These are phyloP conservation scores for Suillus discolor DNA, from an alignment of 768 basidiomycete species.

Conservation along the genomic window DNA sequence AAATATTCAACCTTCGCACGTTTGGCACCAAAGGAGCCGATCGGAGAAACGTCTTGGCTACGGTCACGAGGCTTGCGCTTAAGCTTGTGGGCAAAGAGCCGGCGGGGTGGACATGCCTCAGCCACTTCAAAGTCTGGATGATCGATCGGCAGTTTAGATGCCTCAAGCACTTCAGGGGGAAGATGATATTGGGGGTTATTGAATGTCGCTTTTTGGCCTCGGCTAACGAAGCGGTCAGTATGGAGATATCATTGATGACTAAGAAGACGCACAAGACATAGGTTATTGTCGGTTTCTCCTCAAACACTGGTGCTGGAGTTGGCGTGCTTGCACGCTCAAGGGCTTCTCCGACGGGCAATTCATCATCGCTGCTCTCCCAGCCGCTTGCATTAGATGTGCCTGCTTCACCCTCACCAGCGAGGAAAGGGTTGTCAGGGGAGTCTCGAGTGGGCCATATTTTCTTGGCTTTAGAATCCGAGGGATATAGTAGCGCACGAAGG, in stretches of 20 bases:
- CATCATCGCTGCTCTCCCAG: conserved; percentile 39
- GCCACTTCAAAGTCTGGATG: conserved; percentile 69
- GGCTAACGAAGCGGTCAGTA: conserved; percentile 43
- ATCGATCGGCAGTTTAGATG: conserved; percentile 56
- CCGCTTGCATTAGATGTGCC: conserved; percentile 19
- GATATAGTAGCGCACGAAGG: conserved; percentile 24
- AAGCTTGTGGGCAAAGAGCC: conserved; percentile 51
- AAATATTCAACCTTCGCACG: conserved; percentile 13
- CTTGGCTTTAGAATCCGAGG: conserved; percentile 37
- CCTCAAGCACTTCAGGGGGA: conserved; percentile 40
- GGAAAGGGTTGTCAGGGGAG: conserved; percentile 75
- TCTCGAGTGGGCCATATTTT: conserved; percentile 48
- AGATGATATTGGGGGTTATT: conserved; percentile 65
- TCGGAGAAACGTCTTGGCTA: conserved; percentile 21
- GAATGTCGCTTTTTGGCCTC: conserved; percentile 63
- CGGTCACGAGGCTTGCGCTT: conserved; percentile 29
- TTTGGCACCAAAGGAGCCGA: conserved; percentile 16
- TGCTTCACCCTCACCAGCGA: conserved; percentile 42
- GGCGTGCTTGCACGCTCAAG: conserved; percentile 41
- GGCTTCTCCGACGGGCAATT: conserved; percentile 35
- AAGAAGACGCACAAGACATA: conserved; percentile 68
- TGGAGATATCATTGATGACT: background rate
- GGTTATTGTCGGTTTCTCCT: conserved; percentile 64
- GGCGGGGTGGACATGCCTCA: conserved; percentile 54
- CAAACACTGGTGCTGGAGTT: conserved; percentile 31